Percentiles rank a stretch among this genome's conserved stretches.
phyloP scores from a whole-genome alignment of 2,329 filamentous ascomycete genomes.

The Thelonectria blattea region DNA sequence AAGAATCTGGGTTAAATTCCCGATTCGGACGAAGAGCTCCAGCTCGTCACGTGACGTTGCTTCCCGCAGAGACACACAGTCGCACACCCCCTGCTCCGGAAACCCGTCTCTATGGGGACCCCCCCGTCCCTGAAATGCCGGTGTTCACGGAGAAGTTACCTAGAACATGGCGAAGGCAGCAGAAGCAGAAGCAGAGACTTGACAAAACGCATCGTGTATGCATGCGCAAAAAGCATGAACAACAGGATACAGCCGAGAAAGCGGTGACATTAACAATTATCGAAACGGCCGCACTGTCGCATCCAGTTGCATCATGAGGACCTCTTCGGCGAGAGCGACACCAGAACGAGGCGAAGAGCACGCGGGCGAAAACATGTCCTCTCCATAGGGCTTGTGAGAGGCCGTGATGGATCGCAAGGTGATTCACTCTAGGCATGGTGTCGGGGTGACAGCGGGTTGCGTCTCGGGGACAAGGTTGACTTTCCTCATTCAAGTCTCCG shows the following conservation, averaged over 20 bases:
- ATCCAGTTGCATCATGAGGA: slow-evolving; percentile 2
- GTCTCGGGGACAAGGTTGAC: slow-evolving; percentile 14
- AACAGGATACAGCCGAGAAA: background rate
- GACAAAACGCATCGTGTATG: slow-evolving; percentile 1
- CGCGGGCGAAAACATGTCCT: background rate
- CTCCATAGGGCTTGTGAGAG: background rate
- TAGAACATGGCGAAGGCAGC: background rate
- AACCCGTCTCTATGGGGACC: background rate
- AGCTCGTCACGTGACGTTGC: slow-evolving; percentile 1
- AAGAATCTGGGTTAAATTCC: slow-evolving; percentile 18
- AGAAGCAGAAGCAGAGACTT: too few relatives aligned
- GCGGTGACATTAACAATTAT: slow-evolving; percentile 22
- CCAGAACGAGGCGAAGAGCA: slow-evolving; percentile 5
- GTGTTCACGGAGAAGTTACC: background rate
- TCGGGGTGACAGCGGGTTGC: background rate
- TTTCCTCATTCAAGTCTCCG: slow-evolving; percentile 7
- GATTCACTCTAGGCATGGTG: background rate
- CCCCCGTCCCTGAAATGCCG: background rate
- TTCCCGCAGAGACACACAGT: background rate
- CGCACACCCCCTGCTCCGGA: background rate
- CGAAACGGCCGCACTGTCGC: background rate
- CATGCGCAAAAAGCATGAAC: background rate
- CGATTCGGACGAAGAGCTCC: background rate
- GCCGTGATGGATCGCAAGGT: background rate
- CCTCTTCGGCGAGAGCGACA: slow-evolving; percentile 8